Percentiles rank a stretch among this genome's conserved stretches.
Evolutionary conservation across 176 grass and related monocot species (phyloP).

Genomic region (Sorghum bicolor): Sorghum_bicolor_NCBIv3 NC_012873.2:2815001-2815500

Average conservation of each 20-base stretch:
- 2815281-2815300: conserved; percentile 58
- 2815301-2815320: conserved; percentile 47
- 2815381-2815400: conserved; percentile 50
- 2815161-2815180: conserved; percentile 54
- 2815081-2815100: conserved; percentile 49
- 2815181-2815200: conserved; percentile 58
- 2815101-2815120: conserved; percentile 59
- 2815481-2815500: conserved; percentile 65
- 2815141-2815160: conserved; percentile 66
- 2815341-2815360: conserved; percentile 43
- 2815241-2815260: conserved; percentile 49
- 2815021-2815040: conserved; percentile 63
- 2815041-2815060: conserved; percentile 66
- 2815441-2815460: conserved; percentile 53
- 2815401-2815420: conserved; percentile 46
- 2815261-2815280: conserved; percentile 63
- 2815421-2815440: conserved; percentile 51
- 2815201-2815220: conserved; percentile 39
- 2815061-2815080: conserved; percentile 56
- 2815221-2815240: conserved; percentile 73
- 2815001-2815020: conserved; percentile 61
- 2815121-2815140: conserved; percentile 47
- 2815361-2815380: conserved; percentile 47
- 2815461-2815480: conserved; percentile 48
- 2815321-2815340: conserved; percentile 63